Base-by-base conservation (phyloP, 1,139 yeast species). In the Kodamaea sp. region DNA sequence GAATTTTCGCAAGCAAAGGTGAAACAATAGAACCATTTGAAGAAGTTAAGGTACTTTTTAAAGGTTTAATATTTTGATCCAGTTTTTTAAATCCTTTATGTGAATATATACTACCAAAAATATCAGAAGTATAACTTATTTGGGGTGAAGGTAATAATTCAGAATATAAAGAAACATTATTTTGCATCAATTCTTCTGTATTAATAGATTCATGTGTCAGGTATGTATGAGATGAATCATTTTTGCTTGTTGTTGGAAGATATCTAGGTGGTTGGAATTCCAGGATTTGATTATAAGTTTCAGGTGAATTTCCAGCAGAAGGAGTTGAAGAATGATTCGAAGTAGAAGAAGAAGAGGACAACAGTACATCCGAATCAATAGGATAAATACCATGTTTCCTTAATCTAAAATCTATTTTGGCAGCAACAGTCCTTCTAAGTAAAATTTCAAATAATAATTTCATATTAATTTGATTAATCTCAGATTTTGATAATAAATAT, bases 381-480 rank as follows among this genome's bases (percentile, higher is more conserved):
- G 39, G 34, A n/a, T 30, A 5, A 38, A 39, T 12, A 28, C 48
- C 42, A 38, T 48, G 48, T 31, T 59, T 58, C 26, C 47, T 50
- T 36, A 68, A 53, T 32, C 77, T 48, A 45, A 61, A 71, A 2
- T 55, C 67, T 11, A 71, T 58, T 50, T 71, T 71, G 3, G 74
- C 76, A 31, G 74, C 70, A 45, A 70, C 50, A 1, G 75, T 71
- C 42, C 74, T 52, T 39, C 76, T 56, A 11, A 71, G 41, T 31
- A 71, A 55, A 1, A 68, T 49, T 38, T 71, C 76, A 32, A 69
- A 55, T 11, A 67, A 50, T 1, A 71, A 39, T 37, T 59, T 61
- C 34, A 55, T 58, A 41, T 69, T 63, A 40, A 69, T 52, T 15
- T 50, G 50, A 20, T 60, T 59, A 22, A 62, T 51, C 32, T 68